Evolutionary conservation across 1,139 yeast species (phyloP).

Genomic region (Arxiozyma telluris): DNA sequence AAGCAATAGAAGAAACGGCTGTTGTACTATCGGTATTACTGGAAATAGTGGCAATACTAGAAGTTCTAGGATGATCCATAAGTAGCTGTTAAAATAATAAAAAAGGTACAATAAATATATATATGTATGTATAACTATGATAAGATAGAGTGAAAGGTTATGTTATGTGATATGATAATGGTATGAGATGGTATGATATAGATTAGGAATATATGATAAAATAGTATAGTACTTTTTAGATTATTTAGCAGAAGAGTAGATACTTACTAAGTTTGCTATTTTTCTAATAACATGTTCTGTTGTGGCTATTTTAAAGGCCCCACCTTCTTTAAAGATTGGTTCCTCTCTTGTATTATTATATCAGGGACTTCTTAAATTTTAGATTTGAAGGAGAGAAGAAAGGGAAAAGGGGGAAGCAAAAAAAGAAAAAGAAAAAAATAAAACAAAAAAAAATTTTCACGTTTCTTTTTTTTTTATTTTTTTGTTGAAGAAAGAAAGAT

Average conservation of each 20-base stretch:
- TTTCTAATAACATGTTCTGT: too few species aligned
- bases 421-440: too few species aligned
- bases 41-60: conserved; percentile 11
- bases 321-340: background rate
- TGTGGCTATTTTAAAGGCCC: background rate
- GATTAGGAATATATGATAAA: background rate
- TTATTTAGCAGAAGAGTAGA: background rate
- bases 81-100: background rate
- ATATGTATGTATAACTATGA: too few species aligned
- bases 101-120: too few species aligned
- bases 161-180: too few species aligned
- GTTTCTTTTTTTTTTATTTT: too few species aligned
- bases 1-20: conserved; percentile 6
- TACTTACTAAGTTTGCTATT: background rate
- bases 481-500: too few species aligned
- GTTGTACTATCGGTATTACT: conserved; percentile 1
- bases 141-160: background rate
- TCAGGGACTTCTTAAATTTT: background rate
- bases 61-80: conserved; percentile 16
- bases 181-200: too few species aligned
- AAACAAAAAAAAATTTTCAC: background rate
- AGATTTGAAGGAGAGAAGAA: background rate
- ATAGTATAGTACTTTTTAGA: too few species aligned
- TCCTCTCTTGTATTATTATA: too few species aligned
- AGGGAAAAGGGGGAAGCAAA: background rate